Base-by-base conservation (phyloP, 306 rosid genomes). In the Betula pendula region DNA sequence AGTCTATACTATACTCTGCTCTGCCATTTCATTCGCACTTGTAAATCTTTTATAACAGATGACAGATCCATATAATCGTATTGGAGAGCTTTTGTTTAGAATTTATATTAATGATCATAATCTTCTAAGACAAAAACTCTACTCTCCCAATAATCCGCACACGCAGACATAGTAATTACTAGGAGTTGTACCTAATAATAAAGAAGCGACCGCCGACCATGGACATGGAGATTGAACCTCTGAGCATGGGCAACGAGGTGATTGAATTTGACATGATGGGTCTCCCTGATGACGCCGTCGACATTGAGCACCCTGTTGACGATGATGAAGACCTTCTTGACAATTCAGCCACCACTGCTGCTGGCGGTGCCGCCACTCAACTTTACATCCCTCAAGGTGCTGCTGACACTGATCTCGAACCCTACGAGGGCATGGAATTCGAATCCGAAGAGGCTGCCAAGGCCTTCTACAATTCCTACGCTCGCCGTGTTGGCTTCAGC, bases 371-470 rank as follows among this genome's bases (percentile, higher is more conserved):
- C 10, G 20, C n/a, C 49, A 43, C 3, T 52, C 74, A 75, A 4
- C 67, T 81, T 72, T 51, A 52, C 58, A 80, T 80, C 33, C 73
- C 77, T 62, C 81, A 78, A 47, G 72, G 74, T 65, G 82, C 77
- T 55, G 85, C 70, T 56, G 89, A 85, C 67, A 75, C 71, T 12
- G 53, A 63, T 67, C 80, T 83, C 5, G 86, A 87, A 76, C 91
- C 89, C 25, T 83, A 42, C 66, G 81, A 72, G 48, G 89, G 87
- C 14, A 83, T 87, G 89, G 84, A 83, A 5, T 87, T 87, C 63
- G 87, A 87, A 74, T 87, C 89, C 2, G 89, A 87, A 80, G 91
- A 87, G 82, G 91, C 87, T 73, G 77, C 87, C 35, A 87, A 87
- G 87, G 84, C 89, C 52, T 83, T 83, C 66, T 83, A 75, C 77